Evolutionary conservation across 2,329 filamentous ascomycete genomes (phyloP), one percentile per base, ranked within the genome.

Genomic region (Fusarium secorum): DNA sequence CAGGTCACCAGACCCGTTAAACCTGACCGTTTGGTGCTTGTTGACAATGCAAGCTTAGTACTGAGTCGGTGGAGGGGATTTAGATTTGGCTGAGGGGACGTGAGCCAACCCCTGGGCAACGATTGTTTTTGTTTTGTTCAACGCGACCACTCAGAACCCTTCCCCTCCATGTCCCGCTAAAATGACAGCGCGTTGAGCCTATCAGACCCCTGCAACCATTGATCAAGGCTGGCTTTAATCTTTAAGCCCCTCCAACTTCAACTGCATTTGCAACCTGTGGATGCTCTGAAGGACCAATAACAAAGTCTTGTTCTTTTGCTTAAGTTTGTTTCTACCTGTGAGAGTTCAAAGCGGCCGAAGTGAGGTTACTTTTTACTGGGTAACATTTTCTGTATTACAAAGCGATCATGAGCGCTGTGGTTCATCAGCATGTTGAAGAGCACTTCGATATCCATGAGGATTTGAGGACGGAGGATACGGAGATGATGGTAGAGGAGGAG

Each of bases 401-500:
- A 61, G 51, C 57, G 39, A 60, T 53, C 56, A 77, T 78, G 77
- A 68, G 74, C 39, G 59, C 73, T 9, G 66, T 65, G 22, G 57
- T 60, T 41, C 74, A 73, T 38, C 75, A 73, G 56, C 74, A 79
- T 75, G 62, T 73, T 26, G 79, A 79, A 32, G 80, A 84, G 26
- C 74, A 79, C 18, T 86, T 87, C 67, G 79, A 81, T 28, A 86
- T 87, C 60, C 84, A 86, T 74, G 83, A 86, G 66, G 85, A 87
- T 80, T 80, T 77, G 3, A 81, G 81, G 20, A 86, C 85, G 11
- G 84, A 85, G 68, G 85, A 87, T 53, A 85, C 85, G 3, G 82
- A 85, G 69, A 81, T 86, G 81, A 84, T 85, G 78, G 79, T 79
- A 11, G 83, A 85, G n/a, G 80, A 81, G 28, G 79, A 82, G 32